Evolutionary conservation across 2,329 filamentous ascomycete genomes (phyloP).

Genomic region (Chaetomiaceae sp.): DNA sequence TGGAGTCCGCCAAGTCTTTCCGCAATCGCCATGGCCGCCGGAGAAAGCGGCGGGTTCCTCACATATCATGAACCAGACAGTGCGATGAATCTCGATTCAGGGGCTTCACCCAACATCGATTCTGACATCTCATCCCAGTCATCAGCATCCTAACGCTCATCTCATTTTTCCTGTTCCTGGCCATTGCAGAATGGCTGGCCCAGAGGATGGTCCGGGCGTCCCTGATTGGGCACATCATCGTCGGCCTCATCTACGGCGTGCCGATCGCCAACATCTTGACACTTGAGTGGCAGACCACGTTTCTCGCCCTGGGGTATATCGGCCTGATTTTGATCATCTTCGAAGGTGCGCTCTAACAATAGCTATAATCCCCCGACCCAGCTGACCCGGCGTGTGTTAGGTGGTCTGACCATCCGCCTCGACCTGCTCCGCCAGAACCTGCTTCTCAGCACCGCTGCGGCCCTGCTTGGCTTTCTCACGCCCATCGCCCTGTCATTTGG

Average conservation of each 20-base stretch:
- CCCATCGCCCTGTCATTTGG: conserved; percentile 43
- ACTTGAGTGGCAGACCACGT: conserved; percentile 40
- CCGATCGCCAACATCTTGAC: conserved; percentile 42
- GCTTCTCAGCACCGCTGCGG: conserved; percentile 37
- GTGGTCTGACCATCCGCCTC: conserved; percentile 42
- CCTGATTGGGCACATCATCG: conserved; percentile 43
- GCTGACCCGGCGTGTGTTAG: not conserved
- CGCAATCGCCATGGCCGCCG: conserved; percentile 11
- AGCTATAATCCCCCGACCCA: too few relatives aligned
- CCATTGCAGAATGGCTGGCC: conserved; percentile 38
- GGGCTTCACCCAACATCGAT: not conserved
- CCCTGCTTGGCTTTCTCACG: conserved; percentile 40
- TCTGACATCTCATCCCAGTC: conserved; percentile 26
- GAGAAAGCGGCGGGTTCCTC: conserved; percentile 28
- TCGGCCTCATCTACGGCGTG: conserved; percentile 43
- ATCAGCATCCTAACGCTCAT: conserved; percentile 37
- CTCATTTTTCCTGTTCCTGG: conserved; percentile 42
- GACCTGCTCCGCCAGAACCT: conserved; percentile 44
- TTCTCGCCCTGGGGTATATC: conserved; percentile 43
- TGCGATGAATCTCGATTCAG: conserved; percentile 7
- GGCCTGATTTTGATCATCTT: conserved; percentile 47
- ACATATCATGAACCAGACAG: conserved; percentile 37
- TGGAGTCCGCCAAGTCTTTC: conserved; percentile 4
- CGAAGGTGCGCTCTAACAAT: conserved; percentile 31
- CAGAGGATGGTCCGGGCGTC: conserved; percentile 39